These are phyloP conservation scores for Vitellaria paradoxa DNA, from an alignment of 179 eudicot species.

Conservation along the genomic window DNA sequence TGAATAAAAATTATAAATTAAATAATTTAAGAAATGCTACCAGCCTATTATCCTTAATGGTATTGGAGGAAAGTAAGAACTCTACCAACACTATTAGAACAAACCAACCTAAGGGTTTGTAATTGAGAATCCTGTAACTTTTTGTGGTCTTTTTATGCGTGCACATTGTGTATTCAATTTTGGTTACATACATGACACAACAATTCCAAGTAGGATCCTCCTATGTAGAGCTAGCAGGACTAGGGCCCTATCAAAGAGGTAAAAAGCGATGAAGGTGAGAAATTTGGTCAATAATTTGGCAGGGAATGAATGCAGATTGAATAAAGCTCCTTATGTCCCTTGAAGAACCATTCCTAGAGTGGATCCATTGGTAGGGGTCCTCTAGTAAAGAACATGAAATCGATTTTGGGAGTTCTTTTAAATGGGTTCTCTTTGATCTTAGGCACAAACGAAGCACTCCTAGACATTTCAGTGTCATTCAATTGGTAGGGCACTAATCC, in stretches of 20 bases:
- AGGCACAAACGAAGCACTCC: slow-evolving; percentile 54
- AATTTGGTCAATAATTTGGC: slow-evolving; percentile 37
- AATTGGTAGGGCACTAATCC: slow-evolving; percentile 42
- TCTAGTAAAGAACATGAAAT: slow-evolving; percentile 55
- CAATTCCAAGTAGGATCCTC: slow-evolving; percentile 26
- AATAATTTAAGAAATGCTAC: too few relatives aligned
- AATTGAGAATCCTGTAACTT: slow-evolving; percentile 33
- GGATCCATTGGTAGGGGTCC: slow-evolving; percentile 54
- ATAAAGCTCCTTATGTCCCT: slow-evolving; percentile 41
- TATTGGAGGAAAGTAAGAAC: slow-evolving; percentile 50
- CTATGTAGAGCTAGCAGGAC: slow-evolving; percentile 30
- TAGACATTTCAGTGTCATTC: slow-evolving; percentile 49
- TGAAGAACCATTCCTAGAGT: slow-evolving; percentile 53
- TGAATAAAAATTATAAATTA: too few relatives aligned
- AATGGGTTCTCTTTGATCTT: slow-evolving; percentile 40
- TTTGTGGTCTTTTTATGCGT: slow-evolving; percentile 28
- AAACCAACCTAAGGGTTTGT: slow-evolving; percentile 30
- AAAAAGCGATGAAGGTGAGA: slow-evolving; percentile 47
- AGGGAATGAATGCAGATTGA: slow-evolving; percentile 50
- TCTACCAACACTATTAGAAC: slow-evolving; percentile 11
- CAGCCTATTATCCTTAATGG: not conserved
- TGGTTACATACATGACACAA: slow-evolving; percentile 28
- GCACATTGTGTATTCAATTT: slow-evolving; percentile 32
- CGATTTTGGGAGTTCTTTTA: slow-evolving; percentile 45
- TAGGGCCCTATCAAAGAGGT: slow-evolving; percentile 39